Evolutionary conservation across 495 filamentous ascomycete genomes (phyloP), one percentile per base, ranked within the genome.

Genomic region (Aspergillus saccharolyticus): DNA sequence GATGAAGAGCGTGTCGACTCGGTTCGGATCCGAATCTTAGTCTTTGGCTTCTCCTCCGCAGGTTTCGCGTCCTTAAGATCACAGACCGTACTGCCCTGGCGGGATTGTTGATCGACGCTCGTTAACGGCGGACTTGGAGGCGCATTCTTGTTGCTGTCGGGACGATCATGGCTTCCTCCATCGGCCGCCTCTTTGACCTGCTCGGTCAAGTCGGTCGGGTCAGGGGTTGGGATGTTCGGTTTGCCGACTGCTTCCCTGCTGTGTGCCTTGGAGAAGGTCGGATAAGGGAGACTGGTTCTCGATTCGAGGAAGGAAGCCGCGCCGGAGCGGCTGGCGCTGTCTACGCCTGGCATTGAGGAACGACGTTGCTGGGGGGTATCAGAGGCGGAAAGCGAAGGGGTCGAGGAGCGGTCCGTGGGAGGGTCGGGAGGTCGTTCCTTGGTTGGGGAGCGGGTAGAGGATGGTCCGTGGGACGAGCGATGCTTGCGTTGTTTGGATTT

Each of bases 261-360:
- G 67, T 95, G 88, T 39, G 86, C 85, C 69, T 96, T 96, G 66
- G 87, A 92, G 74, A 96, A 94, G 17, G 76, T 80, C 4, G 92
- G 91, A 67, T 97, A 97, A 14, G 90, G 86, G 20, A 89, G 69
- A 74, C 81, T 90, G 59, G 82, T 78, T 63, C 76, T 80, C 52
- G 78, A 80, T 48, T 74, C 77, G 48, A 76, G 67, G 54, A 79
- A 78, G 18, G 77, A 78, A 56, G 71, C 71, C 30, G 78, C 69
- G 42, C 63, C 68, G 16, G 71, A 59, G 20, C 63, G 65, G 47
- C 64, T 71, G 19, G 66, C 70, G 44, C 70, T 65, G 50, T 80
- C 78, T 53, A 78, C 65, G 33, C 70, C 69, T 12, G 79, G 77
- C 75, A 82, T 77, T 28, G 79, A 82, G 68, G 76, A 76, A 57